Evolutionary conservation across 768 basidiomycete genomes (phyloP), one percentile per base, ranked within the genome.

Genomic region (Xerocomus brunneocitrinus): DNA sequence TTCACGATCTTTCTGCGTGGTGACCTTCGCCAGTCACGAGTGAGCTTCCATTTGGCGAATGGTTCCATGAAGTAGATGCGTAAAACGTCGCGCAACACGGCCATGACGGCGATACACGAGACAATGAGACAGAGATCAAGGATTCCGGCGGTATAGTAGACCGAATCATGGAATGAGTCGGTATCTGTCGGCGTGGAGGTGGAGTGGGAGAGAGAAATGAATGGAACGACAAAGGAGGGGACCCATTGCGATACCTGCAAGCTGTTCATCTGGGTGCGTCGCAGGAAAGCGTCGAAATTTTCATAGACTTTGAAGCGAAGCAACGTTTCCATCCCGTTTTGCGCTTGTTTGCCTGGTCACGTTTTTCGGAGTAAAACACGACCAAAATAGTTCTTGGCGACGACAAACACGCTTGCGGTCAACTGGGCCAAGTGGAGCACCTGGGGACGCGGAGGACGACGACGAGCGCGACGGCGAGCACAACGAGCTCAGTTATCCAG

Each of bases 41-140:
- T 72, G 55, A 97, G 80, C 58, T 85, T 87, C 80, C 83, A 86
- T 36, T 77, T 75, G 16, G 90, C 94, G 51, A 97, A 82, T 9
- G 94, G 91, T 64, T 87, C 85, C 56, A 92, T 81, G 32, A 94
- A 60, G 58, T 74, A 77, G 22, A 94, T 70, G 62, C 97, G 84
- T 38, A 83, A 69, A 31, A 81, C 71, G 73, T 95, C 95, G 56
- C 97, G 83, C 27, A 92, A 69, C 49, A 93, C 61, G n/a, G 91
- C 91, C 83, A 97, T 93, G 59, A 86, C 73, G 13, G 87, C 80
- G 53, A 97, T 90, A 70, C 82, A 88, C n/a, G 85, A 80, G 51
- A 93, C 70, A 53, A 94, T 77, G 62, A 95, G 66, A 64, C 84
- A 92, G n/a, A 79, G 70, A 67, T 99, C 97, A 54, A 80, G 76